Percentiles rank a stretch among this genome's conserved stretches.
These are phyloP conservation scores for Pichia sp. DNA, from an alignment of 1,139 yeast genomes.

Conservation along the genomic window DNA sequence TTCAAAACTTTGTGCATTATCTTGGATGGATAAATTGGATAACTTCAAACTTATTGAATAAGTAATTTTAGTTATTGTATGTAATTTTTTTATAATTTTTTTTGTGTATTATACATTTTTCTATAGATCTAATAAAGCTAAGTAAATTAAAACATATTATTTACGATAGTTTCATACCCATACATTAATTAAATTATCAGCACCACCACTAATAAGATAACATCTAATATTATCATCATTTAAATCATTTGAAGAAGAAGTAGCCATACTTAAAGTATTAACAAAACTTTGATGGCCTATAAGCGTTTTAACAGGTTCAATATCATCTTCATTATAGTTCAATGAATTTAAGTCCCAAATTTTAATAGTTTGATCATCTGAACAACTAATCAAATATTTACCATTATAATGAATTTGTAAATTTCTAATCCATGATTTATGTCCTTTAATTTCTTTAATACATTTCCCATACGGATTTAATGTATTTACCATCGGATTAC, in stretches of 20 bases:
- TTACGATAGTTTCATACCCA: conserved; percentile 52
- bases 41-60: conserved; percentile 3
- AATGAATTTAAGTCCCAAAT: conserved; percentile 68
- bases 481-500: conserved; percentile 44
- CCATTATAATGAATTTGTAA: conserved; percentile 73
- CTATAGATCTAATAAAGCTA: not conserved
- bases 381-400: conserved; percentile 58
- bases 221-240: conserved; percentile 44
- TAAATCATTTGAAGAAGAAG: conserved; percentile 27
- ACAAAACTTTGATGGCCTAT: conserved; percentile 71
- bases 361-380: conserved; percentile 73
- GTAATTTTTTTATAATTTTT: not conserved
- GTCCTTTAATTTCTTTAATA: conserved; percentile 51
- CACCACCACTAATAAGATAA: conserved; percentile 53
- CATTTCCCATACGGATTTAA: conserved; percentile 56
- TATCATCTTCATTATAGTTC: conserved; percentile 33
- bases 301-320: conserved; percentile 47
- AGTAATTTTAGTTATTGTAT: not conserved
- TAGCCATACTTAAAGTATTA: conserved; percentile 58
- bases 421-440: conserved; percentile 81
- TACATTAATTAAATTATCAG: conserved; percentile 46
- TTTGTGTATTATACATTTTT: not conserved
- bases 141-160: no score
- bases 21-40: conserved; percentile 26
- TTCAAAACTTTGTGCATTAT: conserved; percentile 35